Evolutionary conservation across 805 yeast genomes (phyloP).

Genomic region (Yamadazyma sp.): DNA sequence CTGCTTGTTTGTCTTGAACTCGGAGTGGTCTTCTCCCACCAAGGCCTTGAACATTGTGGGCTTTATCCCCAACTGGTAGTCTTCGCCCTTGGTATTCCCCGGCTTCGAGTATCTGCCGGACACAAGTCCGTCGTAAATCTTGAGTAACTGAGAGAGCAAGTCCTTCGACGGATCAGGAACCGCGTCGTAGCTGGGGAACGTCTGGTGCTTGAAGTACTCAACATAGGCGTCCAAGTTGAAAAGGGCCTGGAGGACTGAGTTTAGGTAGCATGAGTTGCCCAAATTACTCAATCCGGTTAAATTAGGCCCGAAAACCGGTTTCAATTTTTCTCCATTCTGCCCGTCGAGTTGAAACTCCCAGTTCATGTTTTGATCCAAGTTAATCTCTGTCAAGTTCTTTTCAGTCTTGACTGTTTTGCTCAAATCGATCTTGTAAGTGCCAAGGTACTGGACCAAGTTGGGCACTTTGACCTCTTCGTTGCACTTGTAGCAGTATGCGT

Average conservation of each 20-base stretch:
- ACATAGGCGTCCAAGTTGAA: constrained; percentile 45
- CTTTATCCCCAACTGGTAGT: constrained; percentile 72
- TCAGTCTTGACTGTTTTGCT: constrained; percentile 66
- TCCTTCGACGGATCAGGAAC: constrained; percentile 56
- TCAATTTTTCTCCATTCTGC: constrained; percentile 61
- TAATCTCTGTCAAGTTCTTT: constrained; percentile 82
- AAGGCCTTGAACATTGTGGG: constrained; percentile 76
- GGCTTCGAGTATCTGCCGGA: constrained; percentile 75
- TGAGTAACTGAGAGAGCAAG: constrained; percentile 72
- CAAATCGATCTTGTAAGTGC: constrained; percentile 67
- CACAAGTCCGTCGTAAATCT: constrained; percentile 73
- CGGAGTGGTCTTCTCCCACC: constrained; percentile 76
- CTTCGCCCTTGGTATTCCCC: constrained; percentile 39
- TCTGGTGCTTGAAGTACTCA: constrained; percentile 37
- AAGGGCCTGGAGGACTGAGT: constrained; percentile 75
- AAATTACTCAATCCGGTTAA: constrained; percentile 84
- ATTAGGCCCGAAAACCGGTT: constrained; percentile 70
- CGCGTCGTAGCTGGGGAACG: constrained; percentile 25
- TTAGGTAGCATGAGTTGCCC: constrained; percentile 91
- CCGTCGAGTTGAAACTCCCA: constrained; percentile 90
- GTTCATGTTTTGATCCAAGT: constrained; percentile 85
- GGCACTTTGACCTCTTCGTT: constrained; percentile 87
- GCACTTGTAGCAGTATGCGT: constrained; percentile 85
- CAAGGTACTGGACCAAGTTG: constrained; percentile 46
- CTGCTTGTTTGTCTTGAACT: constrained; percentile 83